A percentile compares a stretch with the other conserved stretches of the same genome.
Evolutionary conservation across 768 basidiomycete species (phyloP).

Genomic region (Boletus bicolor): DNA sequence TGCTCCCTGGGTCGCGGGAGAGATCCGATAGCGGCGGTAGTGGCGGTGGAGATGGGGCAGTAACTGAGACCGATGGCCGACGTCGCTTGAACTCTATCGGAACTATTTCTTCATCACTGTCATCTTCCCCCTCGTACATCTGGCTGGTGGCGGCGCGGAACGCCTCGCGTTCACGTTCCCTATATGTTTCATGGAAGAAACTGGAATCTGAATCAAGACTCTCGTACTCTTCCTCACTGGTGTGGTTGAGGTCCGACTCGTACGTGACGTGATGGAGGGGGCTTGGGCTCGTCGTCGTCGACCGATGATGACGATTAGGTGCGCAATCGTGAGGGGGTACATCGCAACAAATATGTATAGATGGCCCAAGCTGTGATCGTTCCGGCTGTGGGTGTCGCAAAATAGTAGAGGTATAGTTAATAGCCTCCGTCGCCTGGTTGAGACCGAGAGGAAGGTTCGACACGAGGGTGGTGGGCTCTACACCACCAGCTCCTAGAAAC

Average conservation of each 20-base stretch:
- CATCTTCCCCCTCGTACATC: conserved; percentile 32
- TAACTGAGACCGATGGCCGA: conserved; percentile 31
- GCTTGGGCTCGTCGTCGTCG: conserved; percentile 37
- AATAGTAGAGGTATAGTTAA: conserved; percentile 13
- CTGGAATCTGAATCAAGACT: conserved; percentile 33
- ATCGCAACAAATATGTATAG: conserved; percentile 25
- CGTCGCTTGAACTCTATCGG: conserved; percentile 37
- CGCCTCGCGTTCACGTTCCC: conserved; percentile 22
- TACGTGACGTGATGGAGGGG: conserved; percentile 37
- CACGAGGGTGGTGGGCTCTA: conserved; percentile 33
- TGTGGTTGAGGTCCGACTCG: conserved; percentile 30
- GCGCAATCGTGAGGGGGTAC: conserved; percentile 21
- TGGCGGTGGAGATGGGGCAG: conserved; percentile 25
- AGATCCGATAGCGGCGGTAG: conserved; percentile 17
- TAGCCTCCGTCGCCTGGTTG: conserved; percentile 24
- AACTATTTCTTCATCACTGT: conserved; percentile 34
- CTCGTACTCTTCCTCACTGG: conserved; percentile 32
- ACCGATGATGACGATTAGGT: conserved; percentile 27
- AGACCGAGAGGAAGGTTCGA: conserved; percentile 35
- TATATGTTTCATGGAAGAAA: conserved; percentile 32
- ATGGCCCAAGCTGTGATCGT: conserved; percentile 20
- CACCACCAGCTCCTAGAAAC: conserved; percentile 50
- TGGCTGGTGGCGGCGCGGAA: conserved; percentile 33
- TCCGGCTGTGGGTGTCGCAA: conserved; percentile 34
- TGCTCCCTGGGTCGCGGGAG: conserved; percentile 12